Evolutionary conservation across 2,329 filamentous ascomycete species (phyloP), one percentile per base, ranked within the genome.

Genomic region (Periconia sp.): DNA sequence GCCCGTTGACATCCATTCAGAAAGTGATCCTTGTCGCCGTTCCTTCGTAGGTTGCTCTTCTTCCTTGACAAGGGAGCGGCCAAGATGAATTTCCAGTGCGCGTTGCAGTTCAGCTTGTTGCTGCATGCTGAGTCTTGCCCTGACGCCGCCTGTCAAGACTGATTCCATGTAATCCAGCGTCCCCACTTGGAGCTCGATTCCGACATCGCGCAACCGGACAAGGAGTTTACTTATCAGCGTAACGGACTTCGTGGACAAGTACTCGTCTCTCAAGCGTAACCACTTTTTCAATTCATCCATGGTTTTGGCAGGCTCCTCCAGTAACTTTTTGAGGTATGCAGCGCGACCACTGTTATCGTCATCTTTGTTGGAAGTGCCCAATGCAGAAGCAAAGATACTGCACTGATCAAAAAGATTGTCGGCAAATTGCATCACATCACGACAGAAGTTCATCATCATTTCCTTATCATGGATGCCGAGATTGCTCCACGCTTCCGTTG

Each of bases 341-440:
- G 68, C 70, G 23, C 66, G 65, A 27, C 69, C 73, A 13, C 65
- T 70, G 9, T 68, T 70, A 50, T 77, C 75, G 48, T 58, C 55
- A 14, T 62, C 62, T 6, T 55, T 54, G 9, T 59, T 59, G 13
- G 66, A 61, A 42, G 77, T 76, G 40, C 76, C 76, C 52, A 92
- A 73, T 13, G 90, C 89, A 44, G 87, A 89, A 2, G 90, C 85
- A 58, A 99, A 86, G 54, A 97, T 83, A 47, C 86, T 87, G 70
- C 95, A 94, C 63, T 96, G 87, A 41, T 90, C 87, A 67, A 97
- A 90, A 1, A 96, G 81, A 35, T 84, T 82, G 66, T 96, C 90
- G 0, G 93, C 92, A 67, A 96, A 90, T 64, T 97, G 91, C 85
- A 99, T 99, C 14, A 90, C 90, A 68, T 96, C 91, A 60, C 94